phyloP scores from a whole-genome alignment of 2,329 filamentous ascomycete species.

The Beauveria scarabaeidicola region DNA sequence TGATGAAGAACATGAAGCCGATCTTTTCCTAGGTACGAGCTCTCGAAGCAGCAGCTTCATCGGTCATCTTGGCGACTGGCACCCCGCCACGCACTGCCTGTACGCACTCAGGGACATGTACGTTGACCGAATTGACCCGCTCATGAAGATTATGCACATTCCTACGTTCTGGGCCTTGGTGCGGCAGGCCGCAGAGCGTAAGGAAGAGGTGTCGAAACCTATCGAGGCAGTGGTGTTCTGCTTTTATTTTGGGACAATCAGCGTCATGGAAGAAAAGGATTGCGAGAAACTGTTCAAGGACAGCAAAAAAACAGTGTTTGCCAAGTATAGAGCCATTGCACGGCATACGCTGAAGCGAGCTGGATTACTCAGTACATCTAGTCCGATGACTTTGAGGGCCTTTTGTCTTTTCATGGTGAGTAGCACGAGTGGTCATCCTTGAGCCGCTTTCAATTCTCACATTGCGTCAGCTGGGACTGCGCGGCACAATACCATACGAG shows the following conservation, averaged over 20 bases:
- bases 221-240: constrained; percentile 28
- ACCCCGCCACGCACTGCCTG: background rate
- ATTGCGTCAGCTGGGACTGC: constrained; percentile 8
- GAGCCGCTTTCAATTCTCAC: background rate
- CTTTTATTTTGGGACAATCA: constrained; percentile 29
- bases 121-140: constrained; percentile 28
- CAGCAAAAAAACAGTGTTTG: constrained; percentile 21
- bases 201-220: constrained; percentile 26
- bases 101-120: constrained; percentile 16
- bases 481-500: constrained; percentile 5
- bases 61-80: background rate
- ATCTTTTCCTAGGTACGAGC: background rate
- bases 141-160: constrained; percentile 31
- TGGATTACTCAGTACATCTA: constrained; percentile 28
- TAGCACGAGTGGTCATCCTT: background rate
- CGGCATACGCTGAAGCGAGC: constrained; percentile 27
- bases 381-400: constrained; percentile 28
- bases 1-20: background rate
- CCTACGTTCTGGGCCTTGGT: constrained; percentile 21
- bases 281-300: constrained; percentile 23
- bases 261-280: constrained; percentile 20
- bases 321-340: constrained; percentile 21
- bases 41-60: background rate
- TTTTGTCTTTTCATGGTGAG: constrained; percentile 27
- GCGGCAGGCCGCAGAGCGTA: constrained; percentile 1